phyloP scores from a whole-genome alignment of 257 asterid species.

The Scutellaria baicalensis region DNA sequence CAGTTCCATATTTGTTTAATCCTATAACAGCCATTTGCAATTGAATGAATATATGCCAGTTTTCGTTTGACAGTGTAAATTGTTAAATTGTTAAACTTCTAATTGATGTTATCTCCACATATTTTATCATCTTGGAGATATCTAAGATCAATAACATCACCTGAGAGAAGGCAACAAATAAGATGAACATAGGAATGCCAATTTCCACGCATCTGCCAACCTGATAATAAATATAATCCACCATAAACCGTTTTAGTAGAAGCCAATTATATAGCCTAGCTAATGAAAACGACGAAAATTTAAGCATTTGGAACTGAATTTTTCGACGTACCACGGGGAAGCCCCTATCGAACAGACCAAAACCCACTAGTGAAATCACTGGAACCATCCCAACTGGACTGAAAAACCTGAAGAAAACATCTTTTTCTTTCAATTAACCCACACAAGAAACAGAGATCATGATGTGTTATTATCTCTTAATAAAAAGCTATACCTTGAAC shows the following conservation, averaged over 20 bases:
- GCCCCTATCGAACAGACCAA: constrained; percentile 88
- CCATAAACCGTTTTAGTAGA: background rate
- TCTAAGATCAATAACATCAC: constrained; percentile 16
- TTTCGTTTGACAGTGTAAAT: background rate
- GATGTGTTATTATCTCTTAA: background rate
- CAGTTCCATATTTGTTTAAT: too few relatives aligned
- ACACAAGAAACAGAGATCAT: background rate
- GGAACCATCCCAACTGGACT: constrained; percentile 99
- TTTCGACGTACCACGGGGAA: constrained; percentile 74
- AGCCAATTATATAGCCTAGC: constrained; percentile 1
- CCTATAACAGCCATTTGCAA: background rate
- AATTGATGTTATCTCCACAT: too few relatives aligned
- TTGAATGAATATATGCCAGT: background rate
- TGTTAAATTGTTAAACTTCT: too few relatives aligned
- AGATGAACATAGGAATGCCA: constrained; percentile 85
- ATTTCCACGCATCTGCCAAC: constrained; percentile 90
- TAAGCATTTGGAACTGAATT: background rate
- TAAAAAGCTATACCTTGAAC: constrained; percentile 61
- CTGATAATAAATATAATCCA: constrained; percentile 31
- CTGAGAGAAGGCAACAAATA: constrained; percentile 90
- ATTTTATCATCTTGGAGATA: background rate
- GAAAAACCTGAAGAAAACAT: constrained; percentile 58
- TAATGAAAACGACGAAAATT: background rate
- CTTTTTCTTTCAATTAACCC: background rate
- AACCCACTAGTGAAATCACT: constrained; percentile 78